Evolutionary conservation across 805 yeast genomes (phyloP), one percentile per base, ranked within the genome.

Genomic region (Grigorovia yakushimaensis): DNA sequence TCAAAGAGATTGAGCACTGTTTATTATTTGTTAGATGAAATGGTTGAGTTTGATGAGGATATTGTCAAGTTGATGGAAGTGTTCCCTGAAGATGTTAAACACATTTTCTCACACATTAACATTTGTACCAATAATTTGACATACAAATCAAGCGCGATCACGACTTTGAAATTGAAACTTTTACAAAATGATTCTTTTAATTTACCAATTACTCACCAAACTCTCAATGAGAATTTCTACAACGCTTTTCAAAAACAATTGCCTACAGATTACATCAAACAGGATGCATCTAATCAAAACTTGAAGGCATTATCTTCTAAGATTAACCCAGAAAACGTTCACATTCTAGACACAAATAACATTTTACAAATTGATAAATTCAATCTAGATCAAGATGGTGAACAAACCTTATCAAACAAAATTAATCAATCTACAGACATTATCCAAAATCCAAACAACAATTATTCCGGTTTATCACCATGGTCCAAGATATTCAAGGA

Each of bases 21-120:
- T 1, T 88, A 86, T 61, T 95, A 87, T 64, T 77, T 87, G 48
- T 65, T 93, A 23, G 93, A 84, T n/a, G 76, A 72, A 5, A 76
- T 72, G 1, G 69, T 86, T 1, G 70, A 76, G 0, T 51, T 68
- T 36, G 67, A 67, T 52, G 63, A 66, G 1, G 66, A 65, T 4
- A 78, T 84, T 53, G 43, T 64, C 5, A 49, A 60, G 0, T 82
- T 86, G 52, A 72, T 84, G 54, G 62, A 72, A 45, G 61, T 70
- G 5, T 82, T 87, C 54, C 82, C 55, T 20, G 49, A 61, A 0
- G 58, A 70, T 1, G 70, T 79, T 24, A 59, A 70, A 38, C 95
- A 88, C 62, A 70, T 80, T 44, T 71, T 91, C 5, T 81, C 93
- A n/a, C 97, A 91, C 64, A 72, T 81, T 4, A 62, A 67, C 15